Percentiles rank a stretch among this genome's conserved stretches.
Evolutionary conservation across 2,329 filamentous ascomycete species (phyloP).

Genomic region (Xenoacremonium recifei): DNA sequence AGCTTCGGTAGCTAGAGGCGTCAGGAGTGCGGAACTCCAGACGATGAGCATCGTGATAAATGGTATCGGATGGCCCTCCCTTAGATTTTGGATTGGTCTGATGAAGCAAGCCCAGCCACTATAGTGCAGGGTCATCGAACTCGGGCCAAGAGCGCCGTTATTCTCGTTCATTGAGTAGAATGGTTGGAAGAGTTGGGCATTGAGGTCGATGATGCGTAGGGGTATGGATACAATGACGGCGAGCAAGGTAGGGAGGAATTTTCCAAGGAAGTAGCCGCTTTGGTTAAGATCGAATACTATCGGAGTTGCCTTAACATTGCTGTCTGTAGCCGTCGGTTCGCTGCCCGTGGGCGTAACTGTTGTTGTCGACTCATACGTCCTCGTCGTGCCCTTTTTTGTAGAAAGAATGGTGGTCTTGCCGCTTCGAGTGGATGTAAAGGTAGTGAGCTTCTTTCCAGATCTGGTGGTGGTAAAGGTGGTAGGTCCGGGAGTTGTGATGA

Average conservation of each 20-base stretch:
- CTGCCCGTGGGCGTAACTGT: conserved; percentile 14
- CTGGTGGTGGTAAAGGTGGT: conserved; percentile 15
- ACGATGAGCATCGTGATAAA: conserved; percentile 26
- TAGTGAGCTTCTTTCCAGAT: conserved; percentile 10
- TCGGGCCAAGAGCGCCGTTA: conserved; percentile 36
- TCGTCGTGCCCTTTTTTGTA: conserved; percentile 16
- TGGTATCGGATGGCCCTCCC: conserved; percentile 26
- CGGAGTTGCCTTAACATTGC: conserved; percentile 8
- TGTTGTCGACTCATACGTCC: conserved; percentile 15
- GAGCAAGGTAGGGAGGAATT: conserved; percentile 42
- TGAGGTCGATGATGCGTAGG: conserved; percentile 42
- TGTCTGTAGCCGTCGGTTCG: conserved; percentile 3
- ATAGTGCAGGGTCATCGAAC: conserved; percentile 45
- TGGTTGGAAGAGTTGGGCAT: conserved; percentile 43
- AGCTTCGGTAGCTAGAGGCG: conserved; percentile 22
- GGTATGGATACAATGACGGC: conserved; percentile 40
- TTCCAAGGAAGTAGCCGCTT: conserved; percentile 38
- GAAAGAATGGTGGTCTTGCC: conserved; percentile 19
- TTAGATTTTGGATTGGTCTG: conserved; percentile 32
- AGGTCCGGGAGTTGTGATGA: conserved; percentile 7
- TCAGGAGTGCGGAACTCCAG: conserved; percentile 19
- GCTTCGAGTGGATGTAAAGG: conserved; percentile 16
- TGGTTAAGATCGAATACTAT: conserved; percentile 17
- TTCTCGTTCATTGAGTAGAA: conserved; percentile 42
- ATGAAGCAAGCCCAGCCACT: conserved; percentile 35